Conservation (phyloP, 2,329 filamentous ascomycete genomes). For the Fusarium globosum region DNA sequence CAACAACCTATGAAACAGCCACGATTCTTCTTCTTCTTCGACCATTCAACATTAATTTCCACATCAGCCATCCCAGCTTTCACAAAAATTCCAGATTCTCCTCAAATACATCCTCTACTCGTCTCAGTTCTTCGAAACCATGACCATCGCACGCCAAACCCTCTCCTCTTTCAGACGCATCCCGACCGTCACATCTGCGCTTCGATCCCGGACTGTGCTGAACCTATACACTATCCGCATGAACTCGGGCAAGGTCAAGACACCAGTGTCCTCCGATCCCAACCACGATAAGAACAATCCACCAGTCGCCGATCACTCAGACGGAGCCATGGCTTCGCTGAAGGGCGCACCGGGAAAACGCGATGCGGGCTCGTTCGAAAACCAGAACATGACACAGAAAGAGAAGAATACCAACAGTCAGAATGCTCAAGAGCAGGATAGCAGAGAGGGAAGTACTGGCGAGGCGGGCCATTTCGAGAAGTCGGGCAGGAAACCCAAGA, state of each 20-base stretch:
- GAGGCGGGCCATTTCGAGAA: constrained; percentile 9
- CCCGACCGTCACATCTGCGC: not conserved
- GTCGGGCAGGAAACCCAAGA: constrained; percentile 16
- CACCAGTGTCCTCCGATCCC: constrained; percentile 1
- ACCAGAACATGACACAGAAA: constrained; percentile 7
- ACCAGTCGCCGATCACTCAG: not conserved
- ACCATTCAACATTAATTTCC: not conserved
- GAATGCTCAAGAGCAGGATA: constrained; percentile 21
- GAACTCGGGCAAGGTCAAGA: constrained; percentile 16
- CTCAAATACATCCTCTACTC: not conserved
- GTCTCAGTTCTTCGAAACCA: not conserved
- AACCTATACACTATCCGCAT: not conserved
- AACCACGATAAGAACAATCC: constrained; percentile 7
- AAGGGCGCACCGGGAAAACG: constrained; percentile 15
- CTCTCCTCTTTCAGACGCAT: not conserved
- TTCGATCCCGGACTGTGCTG: not conserved
- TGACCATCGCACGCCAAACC: constrained; percentile 8
- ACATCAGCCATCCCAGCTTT: not conserved
- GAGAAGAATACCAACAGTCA: constrained; percentile 17
- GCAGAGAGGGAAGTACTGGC: not conserved
- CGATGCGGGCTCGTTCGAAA: constrained; percentile 11
- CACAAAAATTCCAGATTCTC: not conserved
- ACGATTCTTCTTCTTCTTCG: not conserved
- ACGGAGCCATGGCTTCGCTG: constrained; percentile 25
- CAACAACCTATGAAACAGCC: not conserved